Evolutionary conservation across 1,139 yeast species (phyloP), one percentile per base, ranked within the genome.

Genomic region (Blastobotrys arbuscula): DNA sequence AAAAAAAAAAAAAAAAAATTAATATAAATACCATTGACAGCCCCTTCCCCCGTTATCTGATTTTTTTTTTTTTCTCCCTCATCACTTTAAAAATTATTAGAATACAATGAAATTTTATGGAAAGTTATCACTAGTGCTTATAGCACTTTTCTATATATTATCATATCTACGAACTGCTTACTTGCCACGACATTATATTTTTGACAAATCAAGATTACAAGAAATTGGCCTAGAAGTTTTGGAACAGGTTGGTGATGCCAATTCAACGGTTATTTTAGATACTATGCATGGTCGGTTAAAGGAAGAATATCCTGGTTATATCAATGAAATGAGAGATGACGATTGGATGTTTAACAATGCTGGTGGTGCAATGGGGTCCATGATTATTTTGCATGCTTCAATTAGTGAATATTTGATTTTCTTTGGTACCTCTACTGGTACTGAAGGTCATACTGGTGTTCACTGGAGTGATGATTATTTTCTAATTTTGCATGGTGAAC

Each of bases 331-430:
- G 59, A 78, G 81, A 62, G 74, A 75, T 50, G 84, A 85, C 45
- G 92, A 89, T 59, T 92, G 97, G 97, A 82, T 92, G 47, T 90
- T 82, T 78, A 92, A 90, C 76, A 89, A 88, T 62, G 98, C 98
- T 8, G 98, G 98, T 49, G 96, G 96, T 57, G 97, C 98, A 49
- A 92, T 92, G 98, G 98, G 98, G 24, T 81, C 89, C 51, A 90
- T 92, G 97, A 78, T 87, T 60, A 87, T 94, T 54, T 73, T 92
- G 57, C 98, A 94, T 67, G 97, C 97, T 13, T 90, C 97, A n/a
- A 75, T 94, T 60, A 74, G 94, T 8, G 98, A 92, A 69, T 94
- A 92, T 65, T 72, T 92, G 66, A 90, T 90, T 61, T 76, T 88
- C 64, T 88, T 89, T 57, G 96, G 97, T 49, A 76, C 92, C 38